Conservation (phyloP, 164 flowering plant genomes). For the Brasenia schreberi region DNA sequence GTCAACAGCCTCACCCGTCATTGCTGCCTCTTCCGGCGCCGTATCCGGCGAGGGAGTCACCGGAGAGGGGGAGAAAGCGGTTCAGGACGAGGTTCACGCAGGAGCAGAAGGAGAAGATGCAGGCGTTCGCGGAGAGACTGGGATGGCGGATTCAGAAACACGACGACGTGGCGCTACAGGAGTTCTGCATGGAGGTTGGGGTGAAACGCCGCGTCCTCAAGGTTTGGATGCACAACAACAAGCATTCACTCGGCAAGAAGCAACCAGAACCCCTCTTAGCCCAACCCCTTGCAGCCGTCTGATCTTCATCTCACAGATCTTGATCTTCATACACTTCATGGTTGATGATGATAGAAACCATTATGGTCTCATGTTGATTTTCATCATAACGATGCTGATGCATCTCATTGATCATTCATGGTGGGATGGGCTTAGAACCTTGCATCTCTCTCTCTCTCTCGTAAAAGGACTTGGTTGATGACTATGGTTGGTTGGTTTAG, state of each 20-base stretch:
- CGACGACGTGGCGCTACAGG: slow-evolving; percentile 16
- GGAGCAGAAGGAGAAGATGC: slow-evolving; percentile 35
- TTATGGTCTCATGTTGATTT: too few species aligned
- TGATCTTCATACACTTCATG: background rate
- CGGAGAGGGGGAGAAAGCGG: slow-evolving; percentile 13
- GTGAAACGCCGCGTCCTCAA: slow-evolving; percentile 23
- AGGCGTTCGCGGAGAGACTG: slow-evolving; percentile 20
- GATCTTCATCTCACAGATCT: background rate
- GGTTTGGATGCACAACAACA: slow-evolving; percentile 94
- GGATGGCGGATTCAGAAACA: slow-evolving; percentile 31
- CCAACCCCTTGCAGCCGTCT: background rate
- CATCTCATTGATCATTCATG: too few species aligned
- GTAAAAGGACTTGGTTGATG: background rate
- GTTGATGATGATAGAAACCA: background rate
- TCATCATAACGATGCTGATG: too few species aligned
- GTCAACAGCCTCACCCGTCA: background rate
- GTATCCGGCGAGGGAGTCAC: background rate
- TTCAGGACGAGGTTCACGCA: slow-evolving; percentile 23
- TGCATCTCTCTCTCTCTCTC: background rate
- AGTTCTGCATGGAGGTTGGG: slow-evolving; percentile 25
- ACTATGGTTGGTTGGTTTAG: background rate
- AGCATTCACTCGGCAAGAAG: slow-evolving; percentile 40
- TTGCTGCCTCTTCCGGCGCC: background rate
- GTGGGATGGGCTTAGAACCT: background rate
- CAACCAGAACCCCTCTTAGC: background rate